A percentile compares a stretch with the other conserved stretches of the same genome.
Evolutionary conservation across 768 basidiomycete genomes (phyloP).

Genomic region (Kwoniella bestiolae): DNA sequence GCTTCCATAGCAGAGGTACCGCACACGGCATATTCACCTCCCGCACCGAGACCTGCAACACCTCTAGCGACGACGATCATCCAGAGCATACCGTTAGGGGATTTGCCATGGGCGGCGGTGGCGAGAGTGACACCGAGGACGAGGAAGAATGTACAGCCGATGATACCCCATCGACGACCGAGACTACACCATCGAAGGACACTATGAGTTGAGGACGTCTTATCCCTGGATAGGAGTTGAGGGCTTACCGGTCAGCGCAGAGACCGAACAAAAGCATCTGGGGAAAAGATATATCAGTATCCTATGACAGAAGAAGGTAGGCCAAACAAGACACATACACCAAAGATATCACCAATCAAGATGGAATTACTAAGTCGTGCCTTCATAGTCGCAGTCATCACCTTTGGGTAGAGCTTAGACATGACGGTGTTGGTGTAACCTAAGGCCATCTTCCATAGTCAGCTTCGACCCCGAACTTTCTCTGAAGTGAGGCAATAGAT

Average conservation of each 20-base stretch:
- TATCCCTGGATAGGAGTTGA: too few relatives aligned
- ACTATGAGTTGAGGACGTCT: background rate
- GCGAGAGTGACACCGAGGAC: slow-evolving; percentile 14
- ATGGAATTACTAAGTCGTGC: slow-evolving; percentile 11
- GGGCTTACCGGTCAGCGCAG: slow-evolving; percentile 8
- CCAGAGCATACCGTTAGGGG: slow-evolving; percentile 5
- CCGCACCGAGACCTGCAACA: slow-evolving; percentile 9
- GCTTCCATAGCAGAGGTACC: slow-evolving; percentile 6
- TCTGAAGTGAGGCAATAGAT: background rate
- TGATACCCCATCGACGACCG: slow-evolving; percentile 10
- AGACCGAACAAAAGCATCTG: slow-evolving; percentile 14
- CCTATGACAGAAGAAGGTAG: too few relatives aligned
- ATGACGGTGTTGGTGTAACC: slow-evolving; percentile 14
- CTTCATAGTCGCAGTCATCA: slow-evolving; percentile 6
- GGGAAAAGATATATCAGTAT: too few relatives aligned
- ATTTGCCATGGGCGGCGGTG: slow-evolving; percentile 10
- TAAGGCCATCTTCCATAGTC: background rate
- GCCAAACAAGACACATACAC: too few relatives aligned
- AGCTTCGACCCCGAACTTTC: background rate
- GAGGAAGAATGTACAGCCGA: slow-evolving; percentile 16
- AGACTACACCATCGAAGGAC: background rate
- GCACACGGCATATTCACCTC: slow-evolving; percentile 12
- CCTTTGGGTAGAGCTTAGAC: slow-evolving; percentile 7
- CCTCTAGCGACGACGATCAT: slow-evolving; percentile 13
- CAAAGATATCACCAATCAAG: slow-evolving; percentile 15